These are phyloP conservation scores for Arthromyces matolae DNA, from an alignment of 768 basidiomycete species.

Conservation along the genomic window DNA sequence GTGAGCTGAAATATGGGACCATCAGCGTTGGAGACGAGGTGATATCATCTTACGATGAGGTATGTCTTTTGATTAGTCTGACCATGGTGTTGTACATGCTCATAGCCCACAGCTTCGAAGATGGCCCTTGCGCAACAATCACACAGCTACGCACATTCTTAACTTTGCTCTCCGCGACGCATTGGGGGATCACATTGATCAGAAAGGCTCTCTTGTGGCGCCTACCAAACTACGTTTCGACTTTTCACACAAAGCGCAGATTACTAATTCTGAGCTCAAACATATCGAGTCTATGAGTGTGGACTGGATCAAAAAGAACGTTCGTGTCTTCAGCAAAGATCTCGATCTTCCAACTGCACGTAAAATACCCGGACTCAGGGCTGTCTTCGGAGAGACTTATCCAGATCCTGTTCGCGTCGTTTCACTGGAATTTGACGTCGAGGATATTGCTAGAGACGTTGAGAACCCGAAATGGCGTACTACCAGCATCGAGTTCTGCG, in stretches of 20 bases:
- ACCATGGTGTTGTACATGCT: not conserved
- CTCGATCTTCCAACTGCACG: slow-evolving; percentile 72
- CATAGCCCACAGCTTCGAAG: slow-evolving; percentile 62
- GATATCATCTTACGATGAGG: slow-evolving; percentile 90
- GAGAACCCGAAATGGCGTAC: slow-evolving; percentile 87
- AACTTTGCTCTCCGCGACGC: slow-evolving; percentile 92
- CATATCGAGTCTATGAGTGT: slow-evolving; percentile 82
- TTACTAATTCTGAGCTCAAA: slow-evolving; percentile 68
- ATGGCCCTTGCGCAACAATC: slow-evolving; percentile 95
- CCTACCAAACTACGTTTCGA: slow-evolving; percentile 96
- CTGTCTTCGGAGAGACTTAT: slow-evolving; percentile 97
- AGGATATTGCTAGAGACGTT: slow-evolving; percentile 82
- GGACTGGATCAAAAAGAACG: slow-evolving; percentile 89
- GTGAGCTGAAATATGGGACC: slow-evolving; percentile 83
- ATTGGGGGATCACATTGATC: slow-evolving; percentile 96
- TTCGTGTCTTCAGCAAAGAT: slow-evolving; percentile 86
- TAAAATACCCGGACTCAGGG: slow-evolving; percentile 89
- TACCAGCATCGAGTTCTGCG: slow-evolving; percentile 96
- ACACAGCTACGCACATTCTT: slow-evolving; percentile 97
- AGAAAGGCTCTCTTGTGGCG: slow-evolving; percentile 96
- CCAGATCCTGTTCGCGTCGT: slow-evolving; percentile 98
- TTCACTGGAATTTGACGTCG: slow-evolving; percentile 80
- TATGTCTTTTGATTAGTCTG: slow-evolving; percentile 24
- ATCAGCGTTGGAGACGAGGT: slow-evolving; percentile 78
- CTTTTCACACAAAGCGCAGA: slow-evolving; percentile 93